phyloP scores from a whole-genome alignment of 2,329 filamentous ascomycete genomes.

The Sporothrix mexicana region DNA sequence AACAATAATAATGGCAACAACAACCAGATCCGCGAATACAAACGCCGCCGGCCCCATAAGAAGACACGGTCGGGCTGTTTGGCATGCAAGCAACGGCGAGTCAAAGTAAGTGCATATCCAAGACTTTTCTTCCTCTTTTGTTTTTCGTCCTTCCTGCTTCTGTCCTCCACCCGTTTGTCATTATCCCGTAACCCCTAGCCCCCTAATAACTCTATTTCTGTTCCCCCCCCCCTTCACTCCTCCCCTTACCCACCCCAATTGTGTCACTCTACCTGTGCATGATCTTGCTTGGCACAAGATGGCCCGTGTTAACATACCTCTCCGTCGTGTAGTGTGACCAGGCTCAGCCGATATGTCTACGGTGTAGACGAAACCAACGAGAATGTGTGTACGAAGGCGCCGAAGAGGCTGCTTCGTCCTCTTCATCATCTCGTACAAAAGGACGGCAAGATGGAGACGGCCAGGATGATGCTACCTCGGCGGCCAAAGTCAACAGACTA shows the following conservation, averaged over 20 bases:
- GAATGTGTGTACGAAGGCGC: slow-evolving; percentile 35
- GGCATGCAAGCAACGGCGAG: slow-evolving; percentile 39
- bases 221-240: background rate
- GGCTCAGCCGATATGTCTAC: slow-evolving; percentile 36
- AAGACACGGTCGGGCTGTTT: slow-evolving; percentile 39
- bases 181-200: background rate
- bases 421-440: background rate
- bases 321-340: slow-evolving; percentile 38
- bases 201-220: background rate
- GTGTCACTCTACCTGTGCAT: background rate
- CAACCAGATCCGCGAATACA: slow-evolving; percentile 38
- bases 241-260: background rate
- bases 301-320: slow-evolving; percentile 7
- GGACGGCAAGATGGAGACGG: background rate
- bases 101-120: slow-evolving; percentile 37
- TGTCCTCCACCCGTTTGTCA: background rate
- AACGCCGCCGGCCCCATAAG: slow-evolving; percentile 38
- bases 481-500: background rate
- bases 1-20: slow-evolving; percentile 32
- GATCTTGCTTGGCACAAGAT: background rate
- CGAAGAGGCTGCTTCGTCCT: background rate
- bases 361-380: slow-evolving; percentile 39
- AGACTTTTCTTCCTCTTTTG: background rate
- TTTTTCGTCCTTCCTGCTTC: too few relatives aligned
- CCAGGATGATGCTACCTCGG: background rate